Evolutionary conservation across 306 rosid species (phyloP).

Genomic region (Macrotyloma uniflorum): DNA sequence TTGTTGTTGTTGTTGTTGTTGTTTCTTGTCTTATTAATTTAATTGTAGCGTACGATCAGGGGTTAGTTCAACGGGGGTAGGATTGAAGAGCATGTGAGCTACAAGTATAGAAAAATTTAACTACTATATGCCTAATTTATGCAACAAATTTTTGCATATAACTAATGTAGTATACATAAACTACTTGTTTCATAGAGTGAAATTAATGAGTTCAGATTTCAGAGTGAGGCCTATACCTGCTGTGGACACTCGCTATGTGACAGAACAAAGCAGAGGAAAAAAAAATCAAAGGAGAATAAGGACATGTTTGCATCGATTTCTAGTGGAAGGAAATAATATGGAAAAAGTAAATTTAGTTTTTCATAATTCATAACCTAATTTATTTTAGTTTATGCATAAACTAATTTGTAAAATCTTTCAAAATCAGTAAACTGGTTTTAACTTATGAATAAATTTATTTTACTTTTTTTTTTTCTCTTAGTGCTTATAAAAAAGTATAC

Average conservation of each 20-base stretch:
- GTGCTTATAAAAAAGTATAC: too few relatives aligned
- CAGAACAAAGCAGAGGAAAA: background rate
- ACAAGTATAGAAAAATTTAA: background rate
- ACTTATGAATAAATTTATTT: too few relatives aligned
- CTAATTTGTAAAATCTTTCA: too few relatives aligned
- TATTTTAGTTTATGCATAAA: too few relatives aligned
- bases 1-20: background rate
- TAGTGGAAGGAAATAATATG: too few relatives aligned
- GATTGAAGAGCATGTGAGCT: background rate
- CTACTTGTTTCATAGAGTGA: background rate
- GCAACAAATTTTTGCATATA: background rate
- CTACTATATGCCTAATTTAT: background rate
- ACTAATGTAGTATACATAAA: background rate
- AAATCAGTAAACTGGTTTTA: too few relatives aligned
- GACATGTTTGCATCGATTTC: too few relatives aligned
- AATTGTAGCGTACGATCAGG: background rate
- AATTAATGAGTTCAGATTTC: background rate
- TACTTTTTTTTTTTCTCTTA: too few relatives aligned
- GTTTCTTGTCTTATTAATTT: background rate
- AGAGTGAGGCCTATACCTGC: background rate
- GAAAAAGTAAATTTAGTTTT: too few relatives aligned
- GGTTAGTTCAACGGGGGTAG: background rate
- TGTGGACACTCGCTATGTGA: background rate
- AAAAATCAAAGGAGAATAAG: background rate
- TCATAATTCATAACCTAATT: too few relatives aligned